A percentile compares a stretch with the other conserved stretches of the same genome.
Evolutionary conservation across 768 basidiomycete genomes (phyloP).

Genomic region (Boletus rex-veris): DNA sequence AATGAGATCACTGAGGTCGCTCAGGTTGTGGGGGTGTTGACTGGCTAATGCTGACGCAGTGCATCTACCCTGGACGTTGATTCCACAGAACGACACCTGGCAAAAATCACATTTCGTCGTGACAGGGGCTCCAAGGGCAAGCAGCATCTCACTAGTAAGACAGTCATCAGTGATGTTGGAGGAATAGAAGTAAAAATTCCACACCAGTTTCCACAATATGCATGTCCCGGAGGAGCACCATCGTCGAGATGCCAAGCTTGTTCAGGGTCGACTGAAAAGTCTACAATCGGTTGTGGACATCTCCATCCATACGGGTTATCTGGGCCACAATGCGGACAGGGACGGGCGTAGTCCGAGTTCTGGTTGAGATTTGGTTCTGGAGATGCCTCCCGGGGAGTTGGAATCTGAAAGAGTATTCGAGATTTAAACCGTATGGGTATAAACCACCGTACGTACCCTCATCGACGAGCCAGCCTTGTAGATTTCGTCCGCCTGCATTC

Average conservation of each 20-base stretch:
- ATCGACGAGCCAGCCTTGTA: conserved; percentile 61
- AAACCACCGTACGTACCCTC: conserved; percentile 46
- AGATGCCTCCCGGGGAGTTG: conserved; percentile 69
- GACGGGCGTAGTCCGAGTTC: conserved; percentile 63
- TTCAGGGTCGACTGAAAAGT: conserved; percentile 65
- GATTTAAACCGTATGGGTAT: background rate
- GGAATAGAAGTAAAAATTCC: conserved; percentile 13
- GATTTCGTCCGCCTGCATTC: conserved; percentile 77
- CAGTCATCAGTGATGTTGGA: background rate
- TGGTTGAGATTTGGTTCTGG: conserved; percentile 71
- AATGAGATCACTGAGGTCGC: conserved; percentile 70
- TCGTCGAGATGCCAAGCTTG: conserved; percentile 77
- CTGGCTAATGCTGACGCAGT: conserved; percentile 50
- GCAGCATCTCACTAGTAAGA: conserved; percentile 60
- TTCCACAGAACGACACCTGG: conserved; percentile 78
- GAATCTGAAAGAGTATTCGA: conserved; percentile 48
- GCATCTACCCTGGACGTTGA: conserved; percentile 73
- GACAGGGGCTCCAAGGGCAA: conserved; percentile 67
- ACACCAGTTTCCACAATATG: conserved; percentile 78
- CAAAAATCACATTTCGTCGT: conserved; percentile 87
- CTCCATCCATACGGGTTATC: conserved; percentile 76
- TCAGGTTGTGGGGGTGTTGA: conserved; percentile 69
- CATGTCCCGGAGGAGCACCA: conserved; percentile 76
- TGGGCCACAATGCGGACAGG: conserved; percentile 73
- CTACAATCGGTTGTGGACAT: conserved; percentile 76